These are phyloP conservation scores for Pythium brassicae DNA, from an alignment of 352 stramenopile genomes.

Conservation along the genomic window DNA sequence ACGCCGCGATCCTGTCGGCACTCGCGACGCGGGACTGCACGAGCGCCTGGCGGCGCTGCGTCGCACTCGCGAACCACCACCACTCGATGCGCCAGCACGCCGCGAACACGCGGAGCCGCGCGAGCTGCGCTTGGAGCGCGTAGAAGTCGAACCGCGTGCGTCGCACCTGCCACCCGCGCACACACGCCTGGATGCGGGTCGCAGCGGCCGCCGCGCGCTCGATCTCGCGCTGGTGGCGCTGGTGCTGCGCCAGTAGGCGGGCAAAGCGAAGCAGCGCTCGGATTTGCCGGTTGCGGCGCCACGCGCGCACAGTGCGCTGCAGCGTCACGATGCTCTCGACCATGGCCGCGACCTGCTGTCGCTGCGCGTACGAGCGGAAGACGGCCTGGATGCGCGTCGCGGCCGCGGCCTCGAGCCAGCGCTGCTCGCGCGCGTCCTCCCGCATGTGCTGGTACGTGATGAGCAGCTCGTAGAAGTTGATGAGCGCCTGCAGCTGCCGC, in stretches of 20 bases:
- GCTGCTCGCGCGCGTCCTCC: slow-evolving; percentile 21
- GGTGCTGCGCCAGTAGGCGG: slow-evolving; percentile 24
- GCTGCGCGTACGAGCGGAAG: slow-evolving; percentile 12
- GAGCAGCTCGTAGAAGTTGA: slow-evolving; percentile 31
- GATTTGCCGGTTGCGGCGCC: slow-evolving; percentile 34
- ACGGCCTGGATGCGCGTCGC: slow-evolving; percentile 10
- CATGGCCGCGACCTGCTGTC: slow-evolving; percentile 14
- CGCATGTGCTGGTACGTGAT: slow-evolving; percentile 31
- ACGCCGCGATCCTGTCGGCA: slow-evolving; percentile 20
- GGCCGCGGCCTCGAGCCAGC: slow-evolving; percentile 7
- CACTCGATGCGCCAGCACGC: slow-evolving; percentile 50
- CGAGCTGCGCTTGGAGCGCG: slow-evolving; percentile 27
- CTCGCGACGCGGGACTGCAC: background rate
- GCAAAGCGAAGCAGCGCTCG: slow-evolving; percentile 26
- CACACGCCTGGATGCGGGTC: slow-evolving; percentile 18
- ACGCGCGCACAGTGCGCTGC: slow-evolving; percentile 35
- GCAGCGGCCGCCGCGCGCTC: slow-evolving; percentile 11
- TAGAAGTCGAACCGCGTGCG: slow-evolving; percentile 40
- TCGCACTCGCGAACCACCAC: slow-evolving; percentile 42
- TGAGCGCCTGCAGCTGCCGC: slow-evolving; percentile 25
- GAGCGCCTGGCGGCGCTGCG: slow-evolving; percentile 17
- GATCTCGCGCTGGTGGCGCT: slow-evolving; percentile 26
- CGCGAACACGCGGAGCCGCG: slow-evolving; percentile 27
- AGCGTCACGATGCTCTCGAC: slow-evolving; percentile 18
- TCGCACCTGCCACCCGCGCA: slow-evolving; percentile 34